Percentiles rank a stretch among this genome's conserved stretches.
Conservation (phyloP, 176 grass and related monocot species). For the Cenchrus purpureus region DNA sequence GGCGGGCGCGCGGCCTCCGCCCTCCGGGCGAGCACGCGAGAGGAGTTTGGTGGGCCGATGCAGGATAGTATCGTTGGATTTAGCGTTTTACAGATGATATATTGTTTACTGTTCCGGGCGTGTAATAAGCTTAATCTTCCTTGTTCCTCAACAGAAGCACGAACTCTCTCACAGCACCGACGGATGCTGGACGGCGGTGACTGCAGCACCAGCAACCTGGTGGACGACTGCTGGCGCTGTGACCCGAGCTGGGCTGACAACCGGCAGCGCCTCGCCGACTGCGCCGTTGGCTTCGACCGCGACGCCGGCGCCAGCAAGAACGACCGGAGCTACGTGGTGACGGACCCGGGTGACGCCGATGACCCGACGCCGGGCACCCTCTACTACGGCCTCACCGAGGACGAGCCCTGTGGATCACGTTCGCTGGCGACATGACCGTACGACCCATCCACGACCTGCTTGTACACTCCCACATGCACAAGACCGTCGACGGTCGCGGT, state of each 20-base stretch:
- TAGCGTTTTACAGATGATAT: too few relatives aligned
- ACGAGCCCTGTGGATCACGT: conserved; percentile 50
- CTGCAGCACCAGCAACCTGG: conserved; percentile 50
- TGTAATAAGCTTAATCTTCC: background rate
- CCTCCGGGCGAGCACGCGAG: too few relatives aligned
- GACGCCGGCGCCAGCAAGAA: conserved; percentile 39
- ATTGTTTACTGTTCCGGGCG: too few relatives aligned
- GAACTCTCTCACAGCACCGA: background rate
- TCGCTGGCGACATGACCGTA: conserved; percentile 38
- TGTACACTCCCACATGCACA: conserved; percentile 28
- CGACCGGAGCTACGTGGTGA: conserved; percentile 47
- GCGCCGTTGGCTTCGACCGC: conserved; percentile 52
- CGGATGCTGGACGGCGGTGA: conserved; percentile 3
- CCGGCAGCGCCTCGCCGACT: conserved; percentile 51
- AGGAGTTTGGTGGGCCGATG: too few relatives aligned
- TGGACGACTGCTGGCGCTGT: conserved; percentile 70
- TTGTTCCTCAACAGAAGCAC: background rate
- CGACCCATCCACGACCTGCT: conserved; percentile 24
- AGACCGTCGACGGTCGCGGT: conserved; percentile 62
- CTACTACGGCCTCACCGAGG: conserved; percentile 44
- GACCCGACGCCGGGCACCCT: conserved; percentile 42
- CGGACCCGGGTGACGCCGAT: conserved; percentile 40
- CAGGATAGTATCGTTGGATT: too few relatives aligned
- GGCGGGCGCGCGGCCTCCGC: too few relatives aligned
- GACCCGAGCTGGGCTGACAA: conserved; percentile 46